Percentiles rank a stretch among this genome's conserved stretches.
These are phyloP conservation scores for Chionographis japonica DNA, from an alignment of 106 monocot genomes.

Conservation along the genomic window DNA sequence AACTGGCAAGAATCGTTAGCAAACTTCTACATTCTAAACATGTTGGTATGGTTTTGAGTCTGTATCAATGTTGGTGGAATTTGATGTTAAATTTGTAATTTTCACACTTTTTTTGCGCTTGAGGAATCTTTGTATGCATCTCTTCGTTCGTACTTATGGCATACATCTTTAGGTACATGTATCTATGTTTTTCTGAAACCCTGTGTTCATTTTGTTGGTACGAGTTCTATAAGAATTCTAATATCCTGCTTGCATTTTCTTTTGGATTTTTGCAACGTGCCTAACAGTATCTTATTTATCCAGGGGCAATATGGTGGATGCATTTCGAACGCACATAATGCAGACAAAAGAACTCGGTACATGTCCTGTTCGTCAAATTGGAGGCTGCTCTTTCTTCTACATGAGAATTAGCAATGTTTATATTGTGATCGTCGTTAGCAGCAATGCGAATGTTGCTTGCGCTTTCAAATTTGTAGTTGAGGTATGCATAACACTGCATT, in stretches of 20 bases:
- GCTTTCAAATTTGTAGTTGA: constrained; percentile 99
- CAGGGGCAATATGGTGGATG: constrained; percentile 99
- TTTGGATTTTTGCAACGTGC: not conserved
- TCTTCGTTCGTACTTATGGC: no score
- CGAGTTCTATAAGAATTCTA: not conserved
- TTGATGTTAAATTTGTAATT: no score
- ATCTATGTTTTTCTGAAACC: no score
- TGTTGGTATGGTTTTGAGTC: no score
- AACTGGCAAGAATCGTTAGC: no score
- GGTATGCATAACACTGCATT: constrained; percentile 33
- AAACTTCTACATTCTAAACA: no score
- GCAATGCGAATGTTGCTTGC: constrained; percentile 98
- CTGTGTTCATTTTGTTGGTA: not conserved
- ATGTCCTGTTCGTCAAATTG: constrained; percentile 96
- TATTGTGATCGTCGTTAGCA: constrained; percentile 97
- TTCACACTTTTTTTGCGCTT: no score
- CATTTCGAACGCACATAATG: constrained; percentile 97
- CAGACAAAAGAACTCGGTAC: constrained; percentile 98
- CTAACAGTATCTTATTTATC: not conserved
- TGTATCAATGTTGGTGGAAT: no score
- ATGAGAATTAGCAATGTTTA: constrained; percentile 99
- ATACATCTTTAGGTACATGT: no score
- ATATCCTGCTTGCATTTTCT: not conserved
- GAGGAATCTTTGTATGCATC: no score
- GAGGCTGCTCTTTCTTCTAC: constrained; percentile 96